Evolutionary conservation across 2,329 filamentous ascomycete genomes (phyloP), one percentile per base, ranked within the genome.

Genomic region (Teratosphaeriaceae sp.): DNA sequence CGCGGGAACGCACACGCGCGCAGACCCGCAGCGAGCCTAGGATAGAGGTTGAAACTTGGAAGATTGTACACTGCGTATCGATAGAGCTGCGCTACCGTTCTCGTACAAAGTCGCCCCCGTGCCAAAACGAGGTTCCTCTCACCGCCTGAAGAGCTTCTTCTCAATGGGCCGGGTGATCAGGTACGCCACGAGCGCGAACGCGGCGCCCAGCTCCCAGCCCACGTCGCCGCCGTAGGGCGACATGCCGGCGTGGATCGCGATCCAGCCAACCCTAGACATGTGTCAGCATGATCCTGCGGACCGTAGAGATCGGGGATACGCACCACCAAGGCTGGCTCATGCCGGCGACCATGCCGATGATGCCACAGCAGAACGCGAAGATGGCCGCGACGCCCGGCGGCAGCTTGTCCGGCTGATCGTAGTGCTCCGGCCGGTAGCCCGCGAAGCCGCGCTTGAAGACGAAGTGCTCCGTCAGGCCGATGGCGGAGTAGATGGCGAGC

Each of bases 301-400:
- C n/a, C 5, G 33, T 23, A 27, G 6, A n/a, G 3, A 21, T 24
- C 8, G n/a, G n/a, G 5, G n/a, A 82, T 0, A 83, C 83, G 0
- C 76, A 75, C 39, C 36, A 84, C 81, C 82, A 88, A 0, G 69
- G 62, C 62, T 88, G 83, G 15, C 75, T 75, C 80, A 87, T 87
- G 5, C 84, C 83, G 6, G 77, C 67, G 2, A 84, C 72, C 54
- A 84, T 81, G 12, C 84, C 84, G 12, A 73, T 70, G 29, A 83
- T 65, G 39, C 84, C 84, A 42, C 76, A 75, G 54, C 69, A 59
- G 51, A 85, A 85, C 0, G 80, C 74, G 2, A 69, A 53, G 6
- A 82, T 63, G 0, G 79, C 80, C 0, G 82, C 79, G 46, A 79
- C 64, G 0, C 82, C 82, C 12, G 82, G 43, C 0, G 82, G 81